Evolutionary conservation across 164 flowering plant species (phyloP), one percentile per base, ranked within the genome.

Genomic region (Pachysandra terminalis): DNA sequence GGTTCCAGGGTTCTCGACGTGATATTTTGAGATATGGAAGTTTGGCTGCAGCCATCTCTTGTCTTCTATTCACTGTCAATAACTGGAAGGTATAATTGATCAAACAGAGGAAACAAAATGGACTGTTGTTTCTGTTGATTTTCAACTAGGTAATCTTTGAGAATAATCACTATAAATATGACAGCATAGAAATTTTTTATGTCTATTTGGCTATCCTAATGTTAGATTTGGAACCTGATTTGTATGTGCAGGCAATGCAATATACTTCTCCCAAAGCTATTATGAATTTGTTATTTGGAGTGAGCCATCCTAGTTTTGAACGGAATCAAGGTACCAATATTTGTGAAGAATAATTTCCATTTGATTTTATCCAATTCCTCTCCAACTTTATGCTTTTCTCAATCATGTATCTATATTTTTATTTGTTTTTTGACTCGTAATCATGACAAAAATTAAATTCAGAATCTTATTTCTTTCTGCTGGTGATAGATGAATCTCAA

Each of bases 1-100:
- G 98, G 91, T 87, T 87, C 73, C 96, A 87, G 93, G 93, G 86
- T 81, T 81, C 93, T 74, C 81, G 97, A 72, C 85, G 98, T 69
- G 85, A 91, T 71, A 65, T 90, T 59, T 14, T 95, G 76, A 90
- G 85, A 84, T 95, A 83, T 81, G 98, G 92, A 76, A 95, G 98
- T 79, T 75, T 95, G 80, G 96, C 85, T 32, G 72, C 87, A 80
- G 79, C 93, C 40, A 1, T 89, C 1, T 90, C 92, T 62, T 95
- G 98, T 80, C 79, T 90, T 45, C 2, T 71, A 56, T 91, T 90
- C 65, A 56, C 85, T 53, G 40, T 80, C 51, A 40, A 84, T 71
- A 90, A 90, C 80, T 80, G 91, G 88, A 95, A 95, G 98, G 98
- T 94, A 85, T 24, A 35, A n/a, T n/a, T 64, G 24, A 58, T n/a